These are phyloP conservation scores for Auriculariales sp. DNA, from an alignment of 768 basidiomycete genomes.

Conservation along the genomic window DNA sequence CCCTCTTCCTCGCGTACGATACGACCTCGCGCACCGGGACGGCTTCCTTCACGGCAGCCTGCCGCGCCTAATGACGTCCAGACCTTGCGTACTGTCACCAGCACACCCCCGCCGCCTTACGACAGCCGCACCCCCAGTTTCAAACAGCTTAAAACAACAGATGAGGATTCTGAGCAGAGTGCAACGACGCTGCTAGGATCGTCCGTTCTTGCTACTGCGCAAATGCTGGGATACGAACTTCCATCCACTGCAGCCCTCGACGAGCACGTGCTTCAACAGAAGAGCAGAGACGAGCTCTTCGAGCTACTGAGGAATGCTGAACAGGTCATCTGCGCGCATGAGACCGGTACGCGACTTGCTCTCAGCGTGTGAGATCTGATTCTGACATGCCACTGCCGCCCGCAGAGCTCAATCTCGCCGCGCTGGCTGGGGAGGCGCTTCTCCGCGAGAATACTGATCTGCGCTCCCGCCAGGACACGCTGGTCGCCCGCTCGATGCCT, in stretches of 20 bases:
- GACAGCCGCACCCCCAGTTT: background rate
- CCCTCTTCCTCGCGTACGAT: too few relatives aligned
- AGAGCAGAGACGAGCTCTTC: conserved; percentile 59
- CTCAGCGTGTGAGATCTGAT: conserved; percentile 5
- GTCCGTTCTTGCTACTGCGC: conserved; percentile 7
- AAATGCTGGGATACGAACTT: conserved; percentile 8
- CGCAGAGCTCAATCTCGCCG: conserved; percentile 52
- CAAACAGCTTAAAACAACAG: background rate
- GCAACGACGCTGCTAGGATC: background rate
- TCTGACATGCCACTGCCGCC: background rate
- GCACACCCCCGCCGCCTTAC: conserved; percentile 1
- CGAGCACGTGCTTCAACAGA: conserved; percentile 21
- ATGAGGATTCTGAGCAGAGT: background rate
- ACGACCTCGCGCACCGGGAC: too few relatives aligned
- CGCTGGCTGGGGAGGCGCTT: conserved; percentile 51
- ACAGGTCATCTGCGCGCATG: conserved; percentile 59
- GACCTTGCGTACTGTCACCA: too few relatives aligned
- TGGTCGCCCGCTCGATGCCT: conserved; percentile 47
- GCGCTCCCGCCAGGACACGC: conserved; percentile 55
- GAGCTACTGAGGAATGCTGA: conserved; percentile 59
- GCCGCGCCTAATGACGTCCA: too few relatives aligned
- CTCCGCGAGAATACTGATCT: conserved; percentile 55
- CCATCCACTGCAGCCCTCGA: background rate
- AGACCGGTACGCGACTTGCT: conserved; percentile 39
- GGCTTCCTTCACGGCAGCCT: too few relatives aligned